Percentiles rank a stretch among this genome's conserved stretches.
Conservation (phyloP, 192 early-diverging fungal species). For the Coemansia sp. region DNA sequence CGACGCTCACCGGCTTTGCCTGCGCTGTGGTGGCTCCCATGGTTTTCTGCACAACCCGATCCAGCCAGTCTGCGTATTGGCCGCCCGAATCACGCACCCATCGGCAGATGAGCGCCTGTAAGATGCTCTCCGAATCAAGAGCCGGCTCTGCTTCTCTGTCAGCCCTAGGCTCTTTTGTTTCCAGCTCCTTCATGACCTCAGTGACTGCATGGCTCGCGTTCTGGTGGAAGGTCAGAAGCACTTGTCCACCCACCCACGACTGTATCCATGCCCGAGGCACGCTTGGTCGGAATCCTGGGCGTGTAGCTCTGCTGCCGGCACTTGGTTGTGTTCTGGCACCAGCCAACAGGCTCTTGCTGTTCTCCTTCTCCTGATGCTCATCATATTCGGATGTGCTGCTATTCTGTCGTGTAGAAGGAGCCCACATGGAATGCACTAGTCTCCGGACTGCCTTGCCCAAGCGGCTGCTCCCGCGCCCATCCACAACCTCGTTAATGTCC, state of each 20-base stretch:
- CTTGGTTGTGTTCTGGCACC: not conserved
- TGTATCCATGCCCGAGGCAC: not conserved
- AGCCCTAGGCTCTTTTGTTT: no score
- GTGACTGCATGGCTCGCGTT: not conserved
- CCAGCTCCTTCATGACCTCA: not conserved
- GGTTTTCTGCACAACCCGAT: not conserved
- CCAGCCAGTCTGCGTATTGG: not conserved
- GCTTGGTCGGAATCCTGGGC: not conserved
- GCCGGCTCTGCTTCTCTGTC: no score
- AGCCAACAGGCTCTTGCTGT: not conserved
- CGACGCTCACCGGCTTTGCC: not conserved
- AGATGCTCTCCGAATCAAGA: not conserved
- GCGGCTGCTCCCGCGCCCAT: not conserved
- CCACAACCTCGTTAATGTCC: not conserved
- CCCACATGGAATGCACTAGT: not conserved
- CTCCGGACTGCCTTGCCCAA: not conserved
- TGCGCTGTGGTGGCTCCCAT: not conserved
- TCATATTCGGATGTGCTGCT: not conserved
- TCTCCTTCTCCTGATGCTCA: not conserved
- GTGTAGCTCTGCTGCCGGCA: not conserved
- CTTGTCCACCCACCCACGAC: not conserved
- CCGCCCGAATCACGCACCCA: constrained; percentile 1
- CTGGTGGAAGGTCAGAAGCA: not conserved
- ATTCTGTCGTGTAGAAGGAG: not conserved
- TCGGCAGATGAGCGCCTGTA: not conserved